Conservation (phyloP, 129 eudicot species). For the Arctium lappa region DNA sequence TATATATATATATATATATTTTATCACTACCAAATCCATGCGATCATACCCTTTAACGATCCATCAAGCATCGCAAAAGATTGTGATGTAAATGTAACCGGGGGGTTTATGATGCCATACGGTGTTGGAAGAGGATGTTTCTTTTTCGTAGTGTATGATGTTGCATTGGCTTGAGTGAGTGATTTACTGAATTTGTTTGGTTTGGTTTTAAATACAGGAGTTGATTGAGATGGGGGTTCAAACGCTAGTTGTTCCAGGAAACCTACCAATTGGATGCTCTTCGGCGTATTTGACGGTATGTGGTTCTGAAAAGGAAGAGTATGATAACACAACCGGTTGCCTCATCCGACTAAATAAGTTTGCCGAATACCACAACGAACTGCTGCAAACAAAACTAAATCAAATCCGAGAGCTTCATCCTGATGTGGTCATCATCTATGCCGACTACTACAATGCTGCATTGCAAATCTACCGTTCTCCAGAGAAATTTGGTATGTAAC, state of each 20-base stretch:
- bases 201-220: constrained; percentile 25
- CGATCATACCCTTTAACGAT: too few species aligned
- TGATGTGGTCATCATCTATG: constrained; percentile 31
- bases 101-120: too few species aligned
- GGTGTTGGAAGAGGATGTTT: not conserved
- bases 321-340: constrained; percentile 42
- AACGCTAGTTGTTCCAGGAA: constrained; percentile 43
- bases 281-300: constrained; percentile 18
- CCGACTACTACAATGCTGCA: constrained; percentile 43
- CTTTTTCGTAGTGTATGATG: not conserved
- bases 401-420: constrained; percentile 29
- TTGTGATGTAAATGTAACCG: too few species aligned
- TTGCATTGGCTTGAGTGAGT: not conserved
- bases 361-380: constrained; percentile 28
- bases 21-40: too few species aligned
- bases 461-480: constrained; percentile 32
- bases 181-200: not conserved
- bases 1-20: too few species aligned
- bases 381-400: constrained; percentile 23
- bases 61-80: too few species aligned
- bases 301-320: constrained; percentile 17
- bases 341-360: constrained; percentile 27
- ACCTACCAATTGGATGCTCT: constrained; percentile 48
- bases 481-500: constrained; percentile 28
- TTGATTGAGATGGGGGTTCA: constrained; percentile 36